Percentiles rank a stretch among this genome's conserved stretches.
phyloP scores from a whole-genome alignment of 352 stramenopile genomes.

The Plasmopara viticola region DNA sequence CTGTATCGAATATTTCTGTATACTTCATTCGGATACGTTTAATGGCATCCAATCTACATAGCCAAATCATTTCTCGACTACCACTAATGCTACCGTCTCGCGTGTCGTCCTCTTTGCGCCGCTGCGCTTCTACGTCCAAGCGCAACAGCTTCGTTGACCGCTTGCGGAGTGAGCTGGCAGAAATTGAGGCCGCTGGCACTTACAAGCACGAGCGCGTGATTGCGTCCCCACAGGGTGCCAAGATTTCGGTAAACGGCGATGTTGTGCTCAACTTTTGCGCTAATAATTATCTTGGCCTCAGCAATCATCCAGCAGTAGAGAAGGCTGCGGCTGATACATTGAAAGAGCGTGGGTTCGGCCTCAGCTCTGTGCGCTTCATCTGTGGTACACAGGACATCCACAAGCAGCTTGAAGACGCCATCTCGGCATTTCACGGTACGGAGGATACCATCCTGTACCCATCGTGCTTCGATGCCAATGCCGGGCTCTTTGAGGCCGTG shows the following conservation, averaged over 20 bases:
- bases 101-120: constrained; percentile 9
- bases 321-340: constrained; percentile 78
- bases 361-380: constrained; percentile 92
- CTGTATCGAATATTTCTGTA: no score
- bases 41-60: no score
- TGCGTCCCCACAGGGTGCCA: constrained; percentile 71
- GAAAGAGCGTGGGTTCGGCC: constrained; percentile 84
- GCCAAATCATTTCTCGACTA: no score
- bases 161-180: constrained; percentile 58
- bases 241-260: constrained; percentile 67
- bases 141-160: constrained; percentile 73
- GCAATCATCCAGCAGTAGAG: constrained; percentile 83
- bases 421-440: constrained; percentile 91
- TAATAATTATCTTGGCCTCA: constrained; percentile 93
- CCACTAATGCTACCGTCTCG: constrained; percentile 16
- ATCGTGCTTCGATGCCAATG: constrained; percentile 93
- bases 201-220: constrained; percentile 90
- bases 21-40: no score
- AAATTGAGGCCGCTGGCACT: constrained; percentile 71
- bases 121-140: constrained; percentile 25
- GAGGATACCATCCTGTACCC: constrained; percentile 93
- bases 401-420: constrained; percentile 86
- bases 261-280: constrained; percentile 91
- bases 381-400: constrained; percentile 93
- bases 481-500: constrained; percentile 87